Conservation (phyloP, 108 stramenopile genomes). For the Aurantiochytrium sp. region DNA sequence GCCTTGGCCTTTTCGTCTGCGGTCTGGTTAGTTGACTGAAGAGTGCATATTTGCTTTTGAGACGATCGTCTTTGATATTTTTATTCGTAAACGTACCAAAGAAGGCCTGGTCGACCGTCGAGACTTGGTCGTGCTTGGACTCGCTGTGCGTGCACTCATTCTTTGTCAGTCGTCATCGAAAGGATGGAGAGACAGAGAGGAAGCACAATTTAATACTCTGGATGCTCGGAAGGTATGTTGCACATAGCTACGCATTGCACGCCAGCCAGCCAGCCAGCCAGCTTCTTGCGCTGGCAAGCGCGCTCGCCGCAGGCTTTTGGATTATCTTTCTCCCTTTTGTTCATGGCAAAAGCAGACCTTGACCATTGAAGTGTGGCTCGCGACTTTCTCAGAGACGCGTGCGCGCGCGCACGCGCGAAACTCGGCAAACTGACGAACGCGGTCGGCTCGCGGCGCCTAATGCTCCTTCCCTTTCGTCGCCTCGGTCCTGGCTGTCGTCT, state of each 20-base stretch:
- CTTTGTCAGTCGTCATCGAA: not conserved
- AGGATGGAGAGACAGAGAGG: not conserved
- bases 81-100: not conserved
- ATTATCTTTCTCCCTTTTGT: too few relatives aligned
- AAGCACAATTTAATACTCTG: too few relatives aligned
- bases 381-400: too few relatives aligned
- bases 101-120: not conserved
- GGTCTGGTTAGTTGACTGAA: too few relatives aligned
- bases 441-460: not conserved
- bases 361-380: too few relatives aligned
- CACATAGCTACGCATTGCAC: too few relatives aligned
- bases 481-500: not conserved
- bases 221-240: too few relatives aligned
- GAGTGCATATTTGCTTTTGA: not conserved
- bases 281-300: too few relatives aligned
- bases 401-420: too few relatives aligned
- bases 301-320: too few relatives aligned
- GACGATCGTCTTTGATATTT: not conserved
- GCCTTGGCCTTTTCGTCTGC: slow-evolving; percentile 7
- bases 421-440: not conserved
- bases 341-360: too few relatives aligned
- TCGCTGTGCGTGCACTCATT: not conserved
- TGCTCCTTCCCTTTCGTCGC: not conserved
- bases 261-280: too few relatives aligned
- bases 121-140: not conserved